Base-by-base conservation (phyloP, 2,329 filamentous ascomycete genomes). In the Epichloe elymi region DNA sequence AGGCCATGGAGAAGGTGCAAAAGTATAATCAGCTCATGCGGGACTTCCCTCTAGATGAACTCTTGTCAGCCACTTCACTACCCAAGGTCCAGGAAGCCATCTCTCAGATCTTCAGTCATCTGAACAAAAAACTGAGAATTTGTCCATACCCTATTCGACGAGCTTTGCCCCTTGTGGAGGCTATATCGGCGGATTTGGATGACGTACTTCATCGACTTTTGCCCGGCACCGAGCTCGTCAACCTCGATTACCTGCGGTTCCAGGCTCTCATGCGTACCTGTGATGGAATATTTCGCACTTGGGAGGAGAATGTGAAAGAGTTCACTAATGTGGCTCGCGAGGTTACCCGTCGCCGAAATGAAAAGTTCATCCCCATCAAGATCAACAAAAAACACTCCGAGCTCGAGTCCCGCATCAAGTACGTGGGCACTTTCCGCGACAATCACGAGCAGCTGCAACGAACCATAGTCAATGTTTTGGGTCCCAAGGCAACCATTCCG, bases 11-110 rank as follows among this genome's bases (percentile, higher is more conserved):
- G 55, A 86, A 87, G 65, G 94, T 98, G 45, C 88, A 95, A 67
- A 96, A 96, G 68, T 98, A 97, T 74, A 99, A 98, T 65, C 88
- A 95, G 70, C 79, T 98, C 23, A 97, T 99, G 88, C 85, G 93
- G 56, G 94, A 98, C 65, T 97, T 99, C 57, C 93, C 93, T 0
- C 75, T 98, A 36, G 91, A 97, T 63, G 93, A 99, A 66, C 73
- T 99, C 30, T 78, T 96, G 17, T 95, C 93, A 15, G 90, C 93
- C 1, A 94, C 90, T 0, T 91, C 90, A 1, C 70, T 98, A 43
- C 74, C 83, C 60, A 96, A 95, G 68, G 82, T 95, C 3, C 83
- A 93, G 61, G 90, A 97, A 60, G 86, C 93, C 6, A 79, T 98
- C 55, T 79, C 84, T 43, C 80, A 90, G 60, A 95, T 98, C 56